Percentiles rank a stretch among this genome's conserved stretches.
These are phyloP conservation scores for Colletotrichum sp. DNA, from an alignment of 2,329 filamentous ascomycete genomes.

Conservation along the genomic window DNA sequence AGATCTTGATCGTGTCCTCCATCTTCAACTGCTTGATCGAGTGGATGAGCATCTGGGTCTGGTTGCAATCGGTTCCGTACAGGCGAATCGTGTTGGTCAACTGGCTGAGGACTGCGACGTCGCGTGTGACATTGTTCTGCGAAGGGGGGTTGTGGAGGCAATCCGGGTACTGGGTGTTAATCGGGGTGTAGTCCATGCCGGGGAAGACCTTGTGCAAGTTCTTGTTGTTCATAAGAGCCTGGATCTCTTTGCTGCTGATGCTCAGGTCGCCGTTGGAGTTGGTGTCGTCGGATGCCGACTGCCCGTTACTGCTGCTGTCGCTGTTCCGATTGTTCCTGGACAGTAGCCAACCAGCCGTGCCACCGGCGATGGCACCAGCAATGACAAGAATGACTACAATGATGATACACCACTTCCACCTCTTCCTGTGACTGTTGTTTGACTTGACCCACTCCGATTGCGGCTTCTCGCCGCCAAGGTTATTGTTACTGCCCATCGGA, in stretches of 20 bases:
- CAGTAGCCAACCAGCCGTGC: conserved; percentile 75
- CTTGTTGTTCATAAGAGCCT: conserved; percentile 79
- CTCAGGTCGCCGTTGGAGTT: conserved; percentile 72
- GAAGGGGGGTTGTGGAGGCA: conserved; percentile 80
- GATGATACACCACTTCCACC: conserved; percentile 73
- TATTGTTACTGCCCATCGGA: conserved; percentile 18
- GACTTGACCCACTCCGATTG: conserved; percentile 65
- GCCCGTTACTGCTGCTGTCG: conserved; percentile 33
- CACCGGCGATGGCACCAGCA: conserved; percentile 71
- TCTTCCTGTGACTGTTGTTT: conserved; percentile 66
- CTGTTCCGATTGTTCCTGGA: conserved; percentile 52
- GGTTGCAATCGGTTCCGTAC: conserved; percentile 97
- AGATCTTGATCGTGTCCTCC: conserved; percentile 78
- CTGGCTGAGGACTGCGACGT: conserved; percentile 88
- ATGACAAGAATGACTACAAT: conserved; percentile 68
- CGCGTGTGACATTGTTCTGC: conserved; percentile 93
- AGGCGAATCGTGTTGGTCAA: conserved; percentile 86
- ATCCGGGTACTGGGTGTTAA: conserved; percentile 88
- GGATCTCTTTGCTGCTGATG: conserved; percentile 79
- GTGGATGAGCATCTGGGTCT: conserved; percentile 91
- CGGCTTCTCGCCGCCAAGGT: conserved; percentile 66
- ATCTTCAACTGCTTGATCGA: conserved; percentile 78
- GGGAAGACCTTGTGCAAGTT: conserved; percentile 92
- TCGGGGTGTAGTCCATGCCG: conserved; percentile 92
- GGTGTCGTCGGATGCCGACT: conserved; percentile 65